Conservation (phyloP, 2,329 filamentous ascomycete genomes). For the Xylaria digitata region DNA sequence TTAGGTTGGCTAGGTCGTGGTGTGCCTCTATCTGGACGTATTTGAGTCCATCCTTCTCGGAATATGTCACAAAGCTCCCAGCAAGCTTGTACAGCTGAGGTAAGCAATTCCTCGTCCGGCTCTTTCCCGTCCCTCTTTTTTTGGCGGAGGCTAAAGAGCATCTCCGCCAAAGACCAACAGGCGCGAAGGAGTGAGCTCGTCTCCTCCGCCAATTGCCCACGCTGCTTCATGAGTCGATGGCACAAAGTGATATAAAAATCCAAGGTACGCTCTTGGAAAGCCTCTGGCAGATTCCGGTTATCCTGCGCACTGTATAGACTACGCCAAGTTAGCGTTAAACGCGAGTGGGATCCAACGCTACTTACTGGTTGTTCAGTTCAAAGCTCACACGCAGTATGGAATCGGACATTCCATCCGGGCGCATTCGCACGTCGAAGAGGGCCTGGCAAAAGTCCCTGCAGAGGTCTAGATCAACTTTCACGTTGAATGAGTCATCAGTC, state of each 20-base stretch:
- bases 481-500: constrained; percentile 71
- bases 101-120: constrained; percentile 84
- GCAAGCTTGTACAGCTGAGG: constrained; percentile 89
- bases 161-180: constrained; percentile 91
- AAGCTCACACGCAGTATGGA: constrained; percentile 92
- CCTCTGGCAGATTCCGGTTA: constrained; percentile 78
- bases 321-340: constrained; percentile 16
- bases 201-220: constrained; percentile 80
- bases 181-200: constrained; percentile 85
- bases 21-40: constrained; percentile 86
- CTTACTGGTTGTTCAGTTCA: constrained; percentile 90
- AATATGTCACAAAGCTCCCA: constrained; percentile 97
- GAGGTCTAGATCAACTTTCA: constrained; percentile 81
- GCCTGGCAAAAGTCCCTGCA: constrained; percentile 94
- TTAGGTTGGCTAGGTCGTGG: constrained; percentile 82
- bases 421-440: constrained; percentile 85
- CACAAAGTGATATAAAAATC: constrained; percentile 96
- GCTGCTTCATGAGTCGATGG: constrained; percentile 95
- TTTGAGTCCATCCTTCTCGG: constrained; percentile 89
- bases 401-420: constrained; percentile 82
- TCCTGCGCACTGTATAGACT: constrained; percentile 92
- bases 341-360: constrained; percentile 12
- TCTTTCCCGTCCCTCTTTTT: constrained; percentile 78
- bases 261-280: constrained; percentile 87
- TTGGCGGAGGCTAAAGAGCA: constrained; percentile 90